These are phyloP conservation scores for Mucor circinelloides DNA, from an alignment of 371 early-diverging fungal genomes.

Conservation along the genomic window DNA sequence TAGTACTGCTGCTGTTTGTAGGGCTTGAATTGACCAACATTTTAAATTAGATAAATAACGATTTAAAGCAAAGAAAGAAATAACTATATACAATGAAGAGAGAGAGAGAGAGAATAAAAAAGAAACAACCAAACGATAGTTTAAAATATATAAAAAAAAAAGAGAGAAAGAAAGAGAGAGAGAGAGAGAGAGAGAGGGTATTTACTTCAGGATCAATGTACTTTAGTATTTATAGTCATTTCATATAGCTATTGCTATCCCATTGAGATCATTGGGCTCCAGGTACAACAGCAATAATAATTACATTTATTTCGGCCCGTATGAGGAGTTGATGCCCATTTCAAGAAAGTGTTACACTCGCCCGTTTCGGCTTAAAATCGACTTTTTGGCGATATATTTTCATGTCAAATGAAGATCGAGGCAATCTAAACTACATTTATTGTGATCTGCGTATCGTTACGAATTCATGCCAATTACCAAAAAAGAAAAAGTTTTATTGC, in stretches of 20 bases:
- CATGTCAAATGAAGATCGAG: background rate
- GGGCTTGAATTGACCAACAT: constrained; percentile 1
- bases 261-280: background rate
- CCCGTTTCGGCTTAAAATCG: background rate
- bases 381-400: background rate
- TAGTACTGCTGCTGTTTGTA: background rate
- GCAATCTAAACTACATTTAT: background rate
- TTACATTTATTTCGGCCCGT: constrained; percentile 14
- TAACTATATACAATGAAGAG: background rate
- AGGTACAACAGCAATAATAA: background rate
- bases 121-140: background rate
- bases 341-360: constrained; percentile 16
- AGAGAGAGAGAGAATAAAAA: too few species aligned
- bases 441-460: background rate
- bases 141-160: background rate
- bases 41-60: background rate
- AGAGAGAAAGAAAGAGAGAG: background rate
- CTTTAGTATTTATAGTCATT: constrained; percentile 1
- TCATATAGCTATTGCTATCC: background rate
- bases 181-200: background rate
- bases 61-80: background rate
- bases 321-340: constrained; percentile 11
- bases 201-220: background rate
- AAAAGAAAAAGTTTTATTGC: background rate
- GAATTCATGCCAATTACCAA: background rate